A percentile compares a stretch with the other conserved stretches of the same genome.
Evolutionary conservation across 805 yeast species (phyloP).

Genomic region (Cyberlindnera lachancei): DNA sequence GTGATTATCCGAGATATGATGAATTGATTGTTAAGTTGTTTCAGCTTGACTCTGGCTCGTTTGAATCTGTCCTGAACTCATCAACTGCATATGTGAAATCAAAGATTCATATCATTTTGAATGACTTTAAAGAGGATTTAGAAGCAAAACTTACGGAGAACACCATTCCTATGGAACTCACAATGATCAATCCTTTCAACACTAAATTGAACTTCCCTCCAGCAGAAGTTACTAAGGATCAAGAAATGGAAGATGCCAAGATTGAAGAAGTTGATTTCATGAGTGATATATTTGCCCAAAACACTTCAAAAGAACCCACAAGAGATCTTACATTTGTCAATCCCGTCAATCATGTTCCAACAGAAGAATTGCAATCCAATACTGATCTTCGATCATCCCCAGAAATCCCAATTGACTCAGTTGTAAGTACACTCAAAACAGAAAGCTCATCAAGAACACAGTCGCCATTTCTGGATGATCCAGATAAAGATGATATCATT

Average conservation of each 20-base stretch:
- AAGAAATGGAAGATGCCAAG: slow-evolving; percentile 5
- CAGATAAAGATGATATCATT: slow-evolving; percentile 8
- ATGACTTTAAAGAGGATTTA: slow-evolving; percentile 18
- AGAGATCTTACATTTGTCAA: slow-evolving; percentile 8
- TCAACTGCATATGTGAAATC: slow-evolving; percentile 15
- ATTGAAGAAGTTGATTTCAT: slow-evolving; percentile 12
- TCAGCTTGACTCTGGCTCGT: slow-evolving; percentile 5
- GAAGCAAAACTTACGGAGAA: slow-evolving; percentile 7
- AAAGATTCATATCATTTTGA: slow-evolving; percentile 18
- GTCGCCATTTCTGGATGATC: slow-evolving; percentile 19
- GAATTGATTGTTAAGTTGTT: slow-evolving; percentile 16
- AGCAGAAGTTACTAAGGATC: neutral
- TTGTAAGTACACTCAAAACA: no score
- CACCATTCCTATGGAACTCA: slow-evolving; percentile 21
- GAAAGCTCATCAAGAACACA: no score
- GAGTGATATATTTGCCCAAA: slow-evolving; percentile 14
- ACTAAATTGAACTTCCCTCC: no score
- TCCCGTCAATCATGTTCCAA: slow-evolving; percentile 1
- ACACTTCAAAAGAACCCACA: slow-evolving; percentile 4
- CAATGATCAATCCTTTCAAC: slow-evolving; percentile 23
- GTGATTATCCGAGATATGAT: slow-evolving; percentile 21
- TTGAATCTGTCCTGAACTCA: slow-evolving; percentile 3
- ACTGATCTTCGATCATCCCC: no score
- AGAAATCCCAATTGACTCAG: no score
- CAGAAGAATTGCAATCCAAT: no score